Evolutionary conservation across 163 green algal species (phyloP).

Genomic region (Scenedesmus sp.): DNA sequence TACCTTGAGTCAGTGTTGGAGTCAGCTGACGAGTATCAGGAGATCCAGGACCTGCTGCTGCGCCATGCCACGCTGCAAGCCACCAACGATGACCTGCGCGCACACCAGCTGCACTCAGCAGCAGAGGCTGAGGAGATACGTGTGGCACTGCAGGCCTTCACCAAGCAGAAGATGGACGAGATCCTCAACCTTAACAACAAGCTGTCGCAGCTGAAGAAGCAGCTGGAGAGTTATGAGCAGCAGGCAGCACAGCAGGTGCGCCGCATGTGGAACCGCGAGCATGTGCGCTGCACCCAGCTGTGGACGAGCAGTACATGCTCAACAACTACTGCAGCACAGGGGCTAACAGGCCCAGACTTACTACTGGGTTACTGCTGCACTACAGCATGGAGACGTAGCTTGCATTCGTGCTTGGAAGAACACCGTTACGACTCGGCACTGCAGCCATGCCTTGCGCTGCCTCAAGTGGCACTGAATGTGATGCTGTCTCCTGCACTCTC

Average conservation of each 20-base stretch:
- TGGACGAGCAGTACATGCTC: background rate
- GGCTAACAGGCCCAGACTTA: no score
- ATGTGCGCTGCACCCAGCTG: background rate
- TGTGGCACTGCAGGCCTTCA: constrained; percentile 72
- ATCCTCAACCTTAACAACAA: constrained; percentile 92
- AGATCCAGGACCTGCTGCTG: constrained; percentile 88
- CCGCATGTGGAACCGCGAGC: background rate
- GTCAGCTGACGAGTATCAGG: constrained; percentile 88
- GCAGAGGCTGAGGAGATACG: constrained; percentile 62
- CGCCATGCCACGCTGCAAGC: constrained; percentile 87
- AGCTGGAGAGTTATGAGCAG: constrained; percentile 80
- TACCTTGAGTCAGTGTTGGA: constrained; percentile 94
- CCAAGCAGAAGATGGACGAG: constrained; percentile 86
- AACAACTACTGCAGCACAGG: no score
- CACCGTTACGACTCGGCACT: no score
- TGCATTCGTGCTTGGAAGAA: no score
- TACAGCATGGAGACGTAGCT: no score
- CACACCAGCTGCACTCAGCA: constrained; percentile 74
- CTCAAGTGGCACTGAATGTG: no score
- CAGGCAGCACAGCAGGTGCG: constrained; percentile 68
- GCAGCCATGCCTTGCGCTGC: background rate
- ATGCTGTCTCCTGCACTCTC: no score
- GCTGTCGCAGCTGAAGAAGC: constrained; percentile 87
- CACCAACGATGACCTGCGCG: constrained; percentile 88
- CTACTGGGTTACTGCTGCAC: no score